Percentiles rank a stretch among this genome's conserved stretches.
These are phyloP conservation scores for Monotropa hypopitys DNA, from an alignment of 179 eudicot species.

Conservation along the genomic window DNA sequence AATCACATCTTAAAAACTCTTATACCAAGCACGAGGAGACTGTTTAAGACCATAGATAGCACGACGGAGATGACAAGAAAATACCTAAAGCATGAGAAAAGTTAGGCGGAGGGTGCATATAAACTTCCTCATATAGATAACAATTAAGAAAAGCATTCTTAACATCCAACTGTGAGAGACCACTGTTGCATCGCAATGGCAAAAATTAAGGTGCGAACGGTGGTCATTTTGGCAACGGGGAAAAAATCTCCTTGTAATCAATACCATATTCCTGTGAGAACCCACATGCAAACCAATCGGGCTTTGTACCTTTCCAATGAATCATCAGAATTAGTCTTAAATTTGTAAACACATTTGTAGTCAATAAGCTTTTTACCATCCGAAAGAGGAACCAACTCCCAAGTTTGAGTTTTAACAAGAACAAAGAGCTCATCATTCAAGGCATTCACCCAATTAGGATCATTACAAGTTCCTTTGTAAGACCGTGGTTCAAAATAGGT, in stretches of 20 bases:
- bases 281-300: no score
- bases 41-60: not conserved
- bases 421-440: not conserved
- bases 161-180: not conserved
- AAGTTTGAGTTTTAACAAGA: not conserved
- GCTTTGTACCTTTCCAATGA: not conserved
- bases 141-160: not conserved
- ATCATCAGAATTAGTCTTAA: not conserved
- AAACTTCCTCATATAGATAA: not conserved
- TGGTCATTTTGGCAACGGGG: not conserved
- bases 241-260: not conserved
- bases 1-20: not conserved
- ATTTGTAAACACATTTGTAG: not conserved
- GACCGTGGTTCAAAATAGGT: not conserved
- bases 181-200: not conserved
- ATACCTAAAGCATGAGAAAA: not conserved
- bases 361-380: not conserved
- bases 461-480: no score
- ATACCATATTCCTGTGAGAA: no score
- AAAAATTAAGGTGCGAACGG: not conserved
- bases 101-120: not conserved
- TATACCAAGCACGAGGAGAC: not conserved
- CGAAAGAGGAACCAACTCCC: not conserved
- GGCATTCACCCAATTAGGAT: not conserved
- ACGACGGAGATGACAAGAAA: not conserved